Percentiles rank a stretch among this genome's conserved stretches.
These are phyloP conservation scores for Russula sp. DNA, from an alignment of 768 basidiomycete genomes.

Conservation along the genomic window DNA sequence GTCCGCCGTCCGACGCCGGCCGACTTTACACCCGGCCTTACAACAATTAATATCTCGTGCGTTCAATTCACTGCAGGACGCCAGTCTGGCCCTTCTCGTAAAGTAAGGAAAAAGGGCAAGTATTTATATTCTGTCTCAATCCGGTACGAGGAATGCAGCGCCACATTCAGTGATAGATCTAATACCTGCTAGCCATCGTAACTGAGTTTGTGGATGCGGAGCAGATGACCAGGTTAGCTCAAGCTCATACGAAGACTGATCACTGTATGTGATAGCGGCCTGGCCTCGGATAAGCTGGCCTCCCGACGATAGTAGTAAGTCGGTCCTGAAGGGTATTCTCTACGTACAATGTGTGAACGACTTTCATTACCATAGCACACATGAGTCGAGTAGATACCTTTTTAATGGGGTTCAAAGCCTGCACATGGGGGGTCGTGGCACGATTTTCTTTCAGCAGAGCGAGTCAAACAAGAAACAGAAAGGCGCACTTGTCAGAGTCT, in stretches of 20 bases:
- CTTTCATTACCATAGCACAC: neutral
- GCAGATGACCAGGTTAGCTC: neutral
- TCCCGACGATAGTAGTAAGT: neutral
- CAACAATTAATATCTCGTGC: no score
- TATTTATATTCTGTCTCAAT: no score
- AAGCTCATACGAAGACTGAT: neutral
- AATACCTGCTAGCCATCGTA: neutral
- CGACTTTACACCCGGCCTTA: no score
- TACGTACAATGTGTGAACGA: neutral
- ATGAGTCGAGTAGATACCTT: neutral
- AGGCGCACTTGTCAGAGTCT: conserved; percentile 7
- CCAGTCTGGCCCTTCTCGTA: no score
- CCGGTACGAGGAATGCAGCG: neutral
- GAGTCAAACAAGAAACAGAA: neutral
- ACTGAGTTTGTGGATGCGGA: neutral
- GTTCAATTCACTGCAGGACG: no score
- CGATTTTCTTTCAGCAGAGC: neutral
- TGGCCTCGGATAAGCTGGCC: neutral
- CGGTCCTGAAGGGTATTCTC: neutral
- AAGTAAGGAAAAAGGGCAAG: no score
- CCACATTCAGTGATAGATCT: neutral
- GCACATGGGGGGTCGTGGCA: neutral
- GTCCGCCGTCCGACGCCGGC: no score
- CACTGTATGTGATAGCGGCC: neutral
- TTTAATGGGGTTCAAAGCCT: conserved; percentile 8